Conservation (phyloP, 1,139 yeast species). For the Suhomyces chickasaworum region DNA sequence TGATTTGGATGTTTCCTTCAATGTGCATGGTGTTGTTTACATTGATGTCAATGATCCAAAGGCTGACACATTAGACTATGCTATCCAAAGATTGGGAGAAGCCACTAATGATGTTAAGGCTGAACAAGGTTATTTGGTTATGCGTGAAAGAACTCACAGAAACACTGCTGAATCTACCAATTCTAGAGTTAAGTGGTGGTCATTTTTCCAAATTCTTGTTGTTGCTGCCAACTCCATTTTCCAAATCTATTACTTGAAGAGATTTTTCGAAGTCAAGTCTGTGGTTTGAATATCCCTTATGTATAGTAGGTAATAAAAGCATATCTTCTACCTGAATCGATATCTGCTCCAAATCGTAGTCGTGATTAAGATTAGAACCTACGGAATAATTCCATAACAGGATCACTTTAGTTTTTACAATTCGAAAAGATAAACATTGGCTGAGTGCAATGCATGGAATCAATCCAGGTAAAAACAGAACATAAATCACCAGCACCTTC, state of each 20-base stretch:
- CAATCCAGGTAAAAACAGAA: no score
- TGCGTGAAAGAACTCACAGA: constrained; percentile 96
- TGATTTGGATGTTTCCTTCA: constrained; percentile 91
- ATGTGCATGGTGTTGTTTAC: constrained; percentile 90
- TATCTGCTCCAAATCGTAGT: not conserved
- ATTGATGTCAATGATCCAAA: constrained; percentile 83
- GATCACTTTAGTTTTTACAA: no score
- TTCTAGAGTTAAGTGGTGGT: constrained; percentile 98
- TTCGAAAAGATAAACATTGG: no score
- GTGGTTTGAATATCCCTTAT: constrained; percentile 53
- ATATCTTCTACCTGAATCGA: not conserved
- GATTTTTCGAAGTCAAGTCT: constrained; percentile 93
- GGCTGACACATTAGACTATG: constrained; percentile 80
- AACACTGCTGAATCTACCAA: constrained; percentile 98
- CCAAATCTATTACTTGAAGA: constrained; percentile 90
- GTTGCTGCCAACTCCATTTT: constrained; percentile 85
- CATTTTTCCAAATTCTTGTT: constrained; percentile 83
- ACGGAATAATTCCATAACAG: no score
- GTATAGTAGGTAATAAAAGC: constrained; percentile 2
- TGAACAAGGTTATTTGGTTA: constrained; percentile 89
- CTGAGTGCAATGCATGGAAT: no score
- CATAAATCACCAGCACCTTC: no score
- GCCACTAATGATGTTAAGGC: constrained; percentile 85
- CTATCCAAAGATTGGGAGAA: constrained; percentile 75
- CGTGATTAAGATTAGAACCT: no score